phyloP scores from a whole-genome alignment of 352 stramenopile species.

The Phytophthora pseudosyringae region DNA sequence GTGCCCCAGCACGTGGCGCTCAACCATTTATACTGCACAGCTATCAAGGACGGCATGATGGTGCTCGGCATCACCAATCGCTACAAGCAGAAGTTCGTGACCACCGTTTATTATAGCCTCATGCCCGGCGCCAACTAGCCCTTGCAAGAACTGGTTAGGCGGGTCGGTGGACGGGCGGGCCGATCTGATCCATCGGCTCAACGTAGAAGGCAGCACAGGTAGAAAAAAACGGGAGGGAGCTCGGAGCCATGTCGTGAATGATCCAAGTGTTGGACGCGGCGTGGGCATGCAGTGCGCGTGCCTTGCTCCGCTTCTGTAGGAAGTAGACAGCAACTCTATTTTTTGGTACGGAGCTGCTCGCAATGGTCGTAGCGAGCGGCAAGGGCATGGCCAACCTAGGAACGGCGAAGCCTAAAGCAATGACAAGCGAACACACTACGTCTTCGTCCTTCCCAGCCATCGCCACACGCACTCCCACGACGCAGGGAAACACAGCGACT shows the following conservation, averaged over 20 bases:
- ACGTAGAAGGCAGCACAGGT: constrained; percentile 24
- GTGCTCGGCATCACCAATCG: constrained; percentile 98
- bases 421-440: constrained; percentile 36
- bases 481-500: constrained; percentile 24
- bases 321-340: constrained; percentile 41
- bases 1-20: constrained; percentile 98
- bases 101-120: constrained; percentile 97
- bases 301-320: constrained; percentile 37
- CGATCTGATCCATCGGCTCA: background rate
- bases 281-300: constrained; percentile 39
- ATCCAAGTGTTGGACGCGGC: constrained; percentile 52
- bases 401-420: constrained; percentile 46
- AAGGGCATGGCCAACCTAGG: constrained; percentile 40
- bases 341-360: constrained; percentile 37
- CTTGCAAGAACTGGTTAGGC: constrained; percentile 22
- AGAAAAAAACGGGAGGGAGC: constrained; percentile 35
- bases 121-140: constrained; percentile 88
- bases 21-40: constrained; percentile 99
- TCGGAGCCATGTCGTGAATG: constrained; percentile 36
- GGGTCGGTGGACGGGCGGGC: constrained; percentile 4
- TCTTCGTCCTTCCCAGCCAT: constrained; percentile 28
- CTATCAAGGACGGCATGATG: constrained; percentile 99
- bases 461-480: constrained; percentile 17
- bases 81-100: constrained; percentile 98
- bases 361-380: constrained; percentile 22